Base-by-base conservation (phyloP, 179 eudicot genomes). In the Beta macrorhiza region DNA sequence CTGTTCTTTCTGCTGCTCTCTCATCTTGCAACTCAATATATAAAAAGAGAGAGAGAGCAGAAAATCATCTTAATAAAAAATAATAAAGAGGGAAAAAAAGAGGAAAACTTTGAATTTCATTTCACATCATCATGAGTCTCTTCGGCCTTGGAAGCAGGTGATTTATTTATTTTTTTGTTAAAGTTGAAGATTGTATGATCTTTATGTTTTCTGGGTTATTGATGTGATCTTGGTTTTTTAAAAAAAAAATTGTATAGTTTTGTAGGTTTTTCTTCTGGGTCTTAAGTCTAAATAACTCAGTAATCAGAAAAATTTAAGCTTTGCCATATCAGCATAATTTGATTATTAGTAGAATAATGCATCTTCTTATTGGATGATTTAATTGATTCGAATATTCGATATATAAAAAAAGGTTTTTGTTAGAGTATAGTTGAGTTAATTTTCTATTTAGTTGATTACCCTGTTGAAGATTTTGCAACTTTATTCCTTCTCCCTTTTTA, bases 61-160 rank as follows among this genome's bases (percentile, higher is more conserved):
- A 62, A 62, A 5, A 14, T 19, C 11, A 42, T 64, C 25, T 49
- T 49, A 49, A 5, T 37, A 37, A 37, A 37, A 37, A 37, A 1
- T 37, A 37, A 0, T 37, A 37, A 37, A 37, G 3, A 37, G 1
- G 42, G 13, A 52, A 52, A 52, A 52, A 52, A 12, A 7, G 3
- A 52, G 9, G 72, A 5, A 12, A 16, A 37, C 42, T 37, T 11
- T 20, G 6, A 74, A 56, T 29, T 5, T 44, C 7, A 29, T 22
- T 76, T 14, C 16, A 58, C 63, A 75, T 52, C 47, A 86, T 74
- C 84, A 90, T 89, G 91, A 89, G 91, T 86, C 88, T 89, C 75
- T 90, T 90, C 65, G 91, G 92, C 83, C 91, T 87, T 67, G 92
- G 91, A 84, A 90, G 87, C 91, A 87, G 90, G 92, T 89, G 71